Evolutionary conservation across 2,329 filamentous ascomycete genomes (phyloP), one percentile per base, ranked within the genome.

Genomic region (Exophiala sideris): DNA sequence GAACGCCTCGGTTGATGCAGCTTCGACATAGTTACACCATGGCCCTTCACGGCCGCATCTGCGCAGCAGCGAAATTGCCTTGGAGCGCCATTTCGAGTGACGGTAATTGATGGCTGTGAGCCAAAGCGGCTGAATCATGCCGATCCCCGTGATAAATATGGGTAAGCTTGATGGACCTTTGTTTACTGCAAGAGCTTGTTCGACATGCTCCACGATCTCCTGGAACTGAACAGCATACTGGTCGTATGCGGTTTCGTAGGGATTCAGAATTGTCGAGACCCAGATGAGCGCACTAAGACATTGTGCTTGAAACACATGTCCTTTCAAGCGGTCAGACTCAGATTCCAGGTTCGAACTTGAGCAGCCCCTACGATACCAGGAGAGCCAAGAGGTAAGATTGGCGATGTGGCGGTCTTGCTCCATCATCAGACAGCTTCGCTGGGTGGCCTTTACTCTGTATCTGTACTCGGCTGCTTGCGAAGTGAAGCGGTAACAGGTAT

Each of bases 21-120:
- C 45, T 16, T 48, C 45, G 11, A 54, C 33, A 29, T 44, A 42
- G 14, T 45, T 38, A 14, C 33, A 44, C 36, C 36, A 54, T 16
- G 53, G 53, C 5, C 53, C 53, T 52, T 56, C 53, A 20, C 32
- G 39, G 18, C 53, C 53, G 16, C 39, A 44, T 35, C 14, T 36
- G 12, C 16, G 24, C 2, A 56, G 41, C 3, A 56, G 35, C 2
- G 34, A 44, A 33, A 52, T 52, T n/a, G 53, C 53, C 18, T 33
- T 33, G 8, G 32, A 34, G n/a, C 53, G 53, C 41, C 38, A 52
- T 5, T 2, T 32, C 2, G 42, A 35, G 7, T 52, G 14, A 3
- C 53, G 53, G 32, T 52, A 56, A 21, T 48, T 52, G 6, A 34
- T 12, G 2, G 53, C 53, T 12, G 53, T 56, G 24, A 52, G 48